Evolutionary conservation across 768 basidiomycete genomes (phyloP).

Genomic region (Kwoniella dejecticola): DNA sequence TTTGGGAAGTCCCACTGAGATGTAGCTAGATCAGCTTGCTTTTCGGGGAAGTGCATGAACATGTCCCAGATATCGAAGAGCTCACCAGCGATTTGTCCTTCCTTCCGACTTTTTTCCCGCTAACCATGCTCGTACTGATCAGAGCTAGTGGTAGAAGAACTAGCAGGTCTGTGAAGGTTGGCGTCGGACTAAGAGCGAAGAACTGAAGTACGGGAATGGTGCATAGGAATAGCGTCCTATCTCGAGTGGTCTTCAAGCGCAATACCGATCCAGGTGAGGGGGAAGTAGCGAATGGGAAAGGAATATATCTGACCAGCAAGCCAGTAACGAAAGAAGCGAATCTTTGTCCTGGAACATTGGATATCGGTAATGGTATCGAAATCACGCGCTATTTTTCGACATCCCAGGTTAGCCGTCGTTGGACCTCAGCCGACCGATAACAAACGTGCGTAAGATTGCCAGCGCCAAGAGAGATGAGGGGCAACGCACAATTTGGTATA

Average conservation of each 20-base stretch:
- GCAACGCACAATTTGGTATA: slow-evolving; percentile 15
- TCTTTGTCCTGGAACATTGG: slow-evolving; percentile 12
- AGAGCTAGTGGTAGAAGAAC: slow-evolving; percentile 34
- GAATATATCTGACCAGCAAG: slow-evolving; percentile 23
- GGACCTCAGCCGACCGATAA: background rate
- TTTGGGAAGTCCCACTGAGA: slow-evolving; percentile 11
- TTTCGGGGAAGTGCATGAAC: background rate
- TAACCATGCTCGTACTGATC: slow-evolving; percentile 2
- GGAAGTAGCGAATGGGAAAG: slow-evolving; percentile 27
- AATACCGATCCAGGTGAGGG: slow-evolving; percentile 17
- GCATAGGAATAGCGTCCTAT: slow-evolving; percentile 27
- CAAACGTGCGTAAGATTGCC: slow-evolving; percentile 6
- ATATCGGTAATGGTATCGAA: slow-evolving; percentile 21
- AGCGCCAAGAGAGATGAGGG: background rate
- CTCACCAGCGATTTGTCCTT: slow-evolving; percentile 1
- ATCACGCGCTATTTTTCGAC: slow-evolving; percentile 17
- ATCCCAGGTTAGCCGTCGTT: background rate
- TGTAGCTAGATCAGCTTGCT: background rate
- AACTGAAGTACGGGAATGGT: slow-evolving; percentile 38
- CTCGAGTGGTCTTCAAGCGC: slow-evolving; percentile 20
- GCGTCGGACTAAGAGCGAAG: slow-evolving; percentile 41
- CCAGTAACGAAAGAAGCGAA: slow-evolving; percentile 28
- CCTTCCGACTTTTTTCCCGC: background rate
- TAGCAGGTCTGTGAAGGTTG: slow-evolving; percentile 28
- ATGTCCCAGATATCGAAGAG: background rate